Evolutionary conservation across 257 asterid genomes (phyloP).

Genomic region (Przewalskia tangutica): DNA sequence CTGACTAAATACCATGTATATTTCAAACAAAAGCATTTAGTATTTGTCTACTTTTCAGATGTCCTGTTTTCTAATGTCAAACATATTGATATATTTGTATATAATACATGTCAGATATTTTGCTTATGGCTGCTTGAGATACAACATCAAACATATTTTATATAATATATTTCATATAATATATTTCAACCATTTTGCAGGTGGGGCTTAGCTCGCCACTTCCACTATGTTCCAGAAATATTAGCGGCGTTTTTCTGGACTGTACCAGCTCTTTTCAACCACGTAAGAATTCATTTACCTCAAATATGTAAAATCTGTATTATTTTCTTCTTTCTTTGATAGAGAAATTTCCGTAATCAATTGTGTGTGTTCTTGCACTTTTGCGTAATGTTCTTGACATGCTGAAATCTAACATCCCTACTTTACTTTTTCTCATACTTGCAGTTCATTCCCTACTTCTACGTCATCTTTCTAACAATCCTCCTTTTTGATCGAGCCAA

Average conservation of each 20-base stretch:
- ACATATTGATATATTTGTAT: background rate
- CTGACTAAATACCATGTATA: background rate
- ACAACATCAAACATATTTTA: background rate
- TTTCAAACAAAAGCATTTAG: background rate
- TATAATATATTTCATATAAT: no score
- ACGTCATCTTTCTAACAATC: slow-evolving; percentile 71
- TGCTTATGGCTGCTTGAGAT: background rate
- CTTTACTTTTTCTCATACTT: background rate
- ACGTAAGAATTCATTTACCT: slow-evolving; percentile 34
- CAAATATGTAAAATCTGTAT: background rate
- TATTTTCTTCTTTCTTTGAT: background rate
- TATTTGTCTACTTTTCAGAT: background rate
- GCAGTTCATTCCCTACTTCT: slow-evolving; percentile 94
- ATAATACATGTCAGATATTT: background rate
- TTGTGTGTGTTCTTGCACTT: background rate
- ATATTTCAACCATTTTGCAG: slow-evolving; percentile 19
- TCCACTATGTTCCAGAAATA: slow-evolving; percentile 94
- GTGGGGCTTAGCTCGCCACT: slow-evolving; percentile 99
- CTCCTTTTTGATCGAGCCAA: slow-evolving; percentile 86
- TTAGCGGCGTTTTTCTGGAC: slow-evolving; percentile 90
- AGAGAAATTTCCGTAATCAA: background rate
- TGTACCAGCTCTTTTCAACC: slow-evolving; percentile 76
- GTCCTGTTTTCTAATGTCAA: background rate
- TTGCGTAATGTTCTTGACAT: background rate
- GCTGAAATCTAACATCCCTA: background rate